A percentile compares a stretch with the other conserved stretches of the same genome.
These are phyloP conservation scores for Calonectria fujianensis DNA, from an alignment of 2,329 filamentous ascomycete species.

Conservation along the genomic window DNA sequence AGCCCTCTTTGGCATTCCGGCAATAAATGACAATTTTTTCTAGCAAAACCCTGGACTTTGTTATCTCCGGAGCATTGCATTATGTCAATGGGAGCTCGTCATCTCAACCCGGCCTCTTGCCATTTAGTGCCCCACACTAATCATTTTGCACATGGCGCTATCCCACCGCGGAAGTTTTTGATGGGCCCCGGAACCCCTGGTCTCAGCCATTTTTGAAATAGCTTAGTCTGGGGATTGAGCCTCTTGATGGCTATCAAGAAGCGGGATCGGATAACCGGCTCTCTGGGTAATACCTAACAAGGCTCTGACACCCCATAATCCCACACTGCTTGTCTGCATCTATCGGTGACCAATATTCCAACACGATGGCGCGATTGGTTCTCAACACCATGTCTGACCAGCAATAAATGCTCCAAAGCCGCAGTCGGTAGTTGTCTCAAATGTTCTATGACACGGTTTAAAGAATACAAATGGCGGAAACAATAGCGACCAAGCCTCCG, in stretches of 20 bases:
- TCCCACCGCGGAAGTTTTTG: constrained; percentile 10
- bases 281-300: neutral
- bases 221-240: neutral
- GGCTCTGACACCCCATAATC: constrained; percentile 7
- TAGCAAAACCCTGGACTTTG: neutral
- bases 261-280: constrained; percentile 14
- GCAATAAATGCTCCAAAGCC: neutral
- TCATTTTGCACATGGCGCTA: neutral
- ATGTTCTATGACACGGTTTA: too few relatives aligned
- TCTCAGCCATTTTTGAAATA: neutral
- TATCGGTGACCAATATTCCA: neutral
- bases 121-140: constrained; percentile 4
- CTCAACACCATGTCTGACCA: neutral
- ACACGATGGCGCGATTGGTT: constrained; percentile 1
- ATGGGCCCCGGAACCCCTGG: neutral
- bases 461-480: neutral
- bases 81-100: neutral
- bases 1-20: neutral
- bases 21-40: neutral
- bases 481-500: neutral
- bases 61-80: constrained; percentile 10
- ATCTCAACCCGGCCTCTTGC: constrained; percentile 14
- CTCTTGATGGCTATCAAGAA: neutral
- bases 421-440: neutral
- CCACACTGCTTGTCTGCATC: neutral